A percentile compares a stretch with the other conserved stretches of the same genome.
Conservation (phyloP, 2,329 filamentous ascomycete species). For the Fusarium continuum region DNA sequence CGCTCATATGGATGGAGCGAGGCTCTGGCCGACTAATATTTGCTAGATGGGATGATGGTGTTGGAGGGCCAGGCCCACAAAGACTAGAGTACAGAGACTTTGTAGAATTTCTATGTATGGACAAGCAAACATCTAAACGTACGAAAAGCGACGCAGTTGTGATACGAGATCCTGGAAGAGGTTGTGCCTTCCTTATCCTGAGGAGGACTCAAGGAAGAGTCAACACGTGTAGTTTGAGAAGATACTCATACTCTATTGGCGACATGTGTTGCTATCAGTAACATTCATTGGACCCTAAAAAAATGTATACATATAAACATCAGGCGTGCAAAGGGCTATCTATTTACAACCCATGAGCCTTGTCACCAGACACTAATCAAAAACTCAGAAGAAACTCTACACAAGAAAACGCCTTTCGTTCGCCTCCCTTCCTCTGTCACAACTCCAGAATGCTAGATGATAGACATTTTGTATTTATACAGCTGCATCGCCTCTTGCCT, state of each 20-base stretch:
- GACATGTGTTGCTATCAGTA: background rate
- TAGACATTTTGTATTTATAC: slow-evolving; percentile 45
- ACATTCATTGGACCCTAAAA: slow-evolving; percentile 9
- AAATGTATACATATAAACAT: slow-evolving; percentile 16
- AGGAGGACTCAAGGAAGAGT: too few relatives aligned
- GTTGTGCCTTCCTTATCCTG: too few relatives aligned
- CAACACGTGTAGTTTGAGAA: background rate
- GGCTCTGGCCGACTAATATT: slow-evolving; percentile 25
- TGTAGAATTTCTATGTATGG: slow-evolving; percentile 9
- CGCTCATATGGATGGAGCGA: background rate
- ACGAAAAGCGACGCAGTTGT: too few relatives aligned
- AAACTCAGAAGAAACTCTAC: slow-evolving; percentile 18
- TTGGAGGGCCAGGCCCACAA: slow-evolving; percentile 6
- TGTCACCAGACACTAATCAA: slow-evolving; percentile 13
- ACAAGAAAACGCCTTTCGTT: slow-evolving; percentile 34
- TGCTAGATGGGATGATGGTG: slow-evolving; percentile 20
- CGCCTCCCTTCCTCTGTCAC: slow-evolving; percentile 27
- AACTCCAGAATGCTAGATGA: slow-evolving; percentile 21
- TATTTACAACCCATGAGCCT: background rate
- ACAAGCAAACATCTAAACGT: background rate
- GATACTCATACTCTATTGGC: background rate
- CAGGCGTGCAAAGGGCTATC: background rate
- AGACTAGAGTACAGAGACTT: slow-evolving; percentile 22
- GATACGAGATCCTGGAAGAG: too few relatives aligned
- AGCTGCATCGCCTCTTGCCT: slow-evolving; percentile 42